These are phyloP conservation scores for Malus hybrid DNA, from an alignment of 331 rosid species.

Conservation along the genomic window DNA sequence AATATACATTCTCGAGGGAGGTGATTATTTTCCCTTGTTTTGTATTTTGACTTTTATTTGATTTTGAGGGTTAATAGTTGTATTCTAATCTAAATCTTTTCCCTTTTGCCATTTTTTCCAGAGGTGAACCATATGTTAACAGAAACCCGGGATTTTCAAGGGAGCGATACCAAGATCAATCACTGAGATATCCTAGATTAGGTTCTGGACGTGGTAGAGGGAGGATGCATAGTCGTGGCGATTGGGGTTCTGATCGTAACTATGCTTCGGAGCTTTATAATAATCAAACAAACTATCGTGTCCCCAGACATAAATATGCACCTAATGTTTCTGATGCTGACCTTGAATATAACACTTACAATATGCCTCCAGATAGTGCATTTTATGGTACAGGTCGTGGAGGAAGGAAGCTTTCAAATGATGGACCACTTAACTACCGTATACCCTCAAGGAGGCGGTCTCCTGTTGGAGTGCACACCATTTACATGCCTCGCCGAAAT, in stretches of 20 bases:
- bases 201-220: conserved; percentile 70
- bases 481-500: conserved; percentile 54
- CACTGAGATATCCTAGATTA: conserved; percentile 54
- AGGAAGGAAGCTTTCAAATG: conserved; percentile 58
- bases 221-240: conserved; percentile 40
- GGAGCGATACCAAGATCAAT: conserved; percentile 61
- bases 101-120: conserved; percentile 39
- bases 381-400: conserved; percentile 54
- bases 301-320: conserved; percentile 56
- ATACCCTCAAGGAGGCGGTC: conserved; percentile 67
- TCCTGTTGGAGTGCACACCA: conserved; percentile 44
- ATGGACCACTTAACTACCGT: conserved; percentile 38
- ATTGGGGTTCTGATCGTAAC: conserved; percentile 56
- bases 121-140: conserved; percentile 55
- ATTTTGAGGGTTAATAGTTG: neutral
- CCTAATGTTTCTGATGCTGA: conserved; percentile 44
- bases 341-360: conserved; percentile 42
- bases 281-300: conserved; percentile 54
- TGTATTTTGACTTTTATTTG: neutral
- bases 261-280: conserved; percentile 52
- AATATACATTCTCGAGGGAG: conserved; percentile 57
- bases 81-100: conserved; percentile 9
- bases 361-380: conserved; percentile 42
- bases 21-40: conserved; percentile 31
- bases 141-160: conserved; percentile 46